These are phyloP conservation scores for Phoenix roebelenii DNA, from an alignment of 176 grass and related monocot species.

Conservation along the genomic window DNA sequence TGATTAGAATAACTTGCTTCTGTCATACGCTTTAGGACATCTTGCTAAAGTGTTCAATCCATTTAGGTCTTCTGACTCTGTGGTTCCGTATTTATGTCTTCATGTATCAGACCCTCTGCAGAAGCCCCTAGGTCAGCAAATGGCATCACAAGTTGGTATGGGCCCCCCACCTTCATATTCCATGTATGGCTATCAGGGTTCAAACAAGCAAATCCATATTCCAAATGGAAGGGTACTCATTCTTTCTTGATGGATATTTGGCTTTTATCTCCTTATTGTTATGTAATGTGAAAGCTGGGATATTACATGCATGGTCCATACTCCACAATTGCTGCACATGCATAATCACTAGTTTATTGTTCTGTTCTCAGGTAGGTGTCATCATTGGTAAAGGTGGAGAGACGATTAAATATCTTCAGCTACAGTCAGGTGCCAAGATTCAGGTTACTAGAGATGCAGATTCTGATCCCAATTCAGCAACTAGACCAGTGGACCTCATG, in stretches of 20 bases:
- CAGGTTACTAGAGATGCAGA: constrained; percentile 89
- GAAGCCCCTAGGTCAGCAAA: constrained; percentile 36
- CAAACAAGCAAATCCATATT: constrained; percentile 81
- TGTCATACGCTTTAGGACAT: no score
- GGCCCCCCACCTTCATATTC: constrained; percentile 28
- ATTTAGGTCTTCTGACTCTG: no score
- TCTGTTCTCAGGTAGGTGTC: constrained; percentile 58
- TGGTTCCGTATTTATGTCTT: no score
- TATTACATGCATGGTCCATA: no score
- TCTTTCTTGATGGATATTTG: not conserved
- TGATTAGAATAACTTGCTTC: no score
- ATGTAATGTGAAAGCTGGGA: no score
- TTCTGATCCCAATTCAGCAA: constrained; percentile 59
- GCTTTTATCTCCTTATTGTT: not conserved
- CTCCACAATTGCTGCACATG: no score
- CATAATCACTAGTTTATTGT: no score
- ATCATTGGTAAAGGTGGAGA: constrained; percentile 93
- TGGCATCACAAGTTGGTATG: constrained; percentile 49
- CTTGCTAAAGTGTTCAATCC: no score
- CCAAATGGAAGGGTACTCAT: constrained; percentile 72
- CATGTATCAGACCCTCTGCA: constrained; percentile 32
- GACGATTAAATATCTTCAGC: constrained; percentile 76
- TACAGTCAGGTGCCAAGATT: constrained; percentile 89
- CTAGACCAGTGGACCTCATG: constrained; percentile 64
- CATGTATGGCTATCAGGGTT: constrained; percentile 60